phyloP scores from a whole-genome alignment of 2,329 filamentous ascomycete genomes.

The Diplodia scrobiculata region DNA sequence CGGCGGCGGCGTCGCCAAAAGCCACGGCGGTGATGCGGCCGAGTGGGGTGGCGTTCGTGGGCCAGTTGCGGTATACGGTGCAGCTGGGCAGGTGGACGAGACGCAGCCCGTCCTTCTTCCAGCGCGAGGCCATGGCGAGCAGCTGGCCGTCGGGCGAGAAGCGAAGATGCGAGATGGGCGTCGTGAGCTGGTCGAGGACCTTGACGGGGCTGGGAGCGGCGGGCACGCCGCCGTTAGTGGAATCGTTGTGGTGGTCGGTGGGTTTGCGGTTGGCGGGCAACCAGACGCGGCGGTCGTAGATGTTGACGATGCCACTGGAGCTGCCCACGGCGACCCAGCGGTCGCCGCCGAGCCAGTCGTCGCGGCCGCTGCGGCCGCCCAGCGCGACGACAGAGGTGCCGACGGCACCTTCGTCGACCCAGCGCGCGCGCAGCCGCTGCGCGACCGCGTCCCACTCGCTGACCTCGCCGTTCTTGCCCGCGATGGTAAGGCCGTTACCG shows the following conservation, averaged over 20 bases:
- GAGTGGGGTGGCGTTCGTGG: slow-evolving; percentile 83
- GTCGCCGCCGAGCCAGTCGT: slow-evolving; percentile 69
- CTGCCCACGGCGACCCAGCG: slow-evolving; percentile 88
- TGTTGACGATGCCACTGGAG: slow-evolving; percentile 83
- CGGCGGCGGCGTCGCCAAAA: slow-evolving; percentile 47
- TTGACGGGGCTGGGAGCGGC: slow-evolving; percentile 70
- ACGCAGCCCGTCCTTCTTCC: slow-evolving; percentile 85
- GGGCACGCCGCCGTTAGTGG: slow-evolving; percentile 56
- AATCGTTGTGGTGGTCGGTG: slow-evolving; percentile 35
- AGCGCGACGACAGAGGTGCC: slow-evolving; percentile 78
- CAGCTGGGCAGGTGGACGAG: slow-evolving; percentile 88
- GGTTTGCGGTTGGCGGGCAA: slow-evolving; percentile 32
- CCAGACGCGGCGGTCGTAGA: slow-evolving; percentile 81
- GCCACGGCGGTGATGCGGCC: slow-evolving; percentile 70
- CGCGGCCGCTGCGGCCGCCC: slow-evolving; percentile 67
- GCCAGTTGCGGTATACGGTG: slow-evolving; percentile 96
- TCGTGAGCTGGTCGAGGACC: slow-evolving; percentile 82
- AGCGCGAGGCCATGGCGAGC: slow-evolving; percentile 78
- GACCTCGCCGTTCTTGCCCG: slow-evolving; percentile 83
- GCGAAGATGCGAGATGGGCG: slow-evolving; percentile 73
- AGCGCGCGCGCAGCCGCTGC: slow-evolving; percentile 72
- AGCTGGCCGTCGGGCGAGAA: slow-evolving; percentile 91
- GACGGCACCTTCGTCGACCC: slow-evolving; percentile 87
- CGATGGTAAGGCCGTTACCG: slow-evolving; percentile 77
- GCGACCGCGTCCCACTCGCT: slow-evolving; percentile 79